A percentile compares a stretch with the other conserved stretches of the same genome.
Conservation (phyloP, 2,329 filamentous ascomycete genomes). For the Phyllosticta citribraziliensis region DNA sequence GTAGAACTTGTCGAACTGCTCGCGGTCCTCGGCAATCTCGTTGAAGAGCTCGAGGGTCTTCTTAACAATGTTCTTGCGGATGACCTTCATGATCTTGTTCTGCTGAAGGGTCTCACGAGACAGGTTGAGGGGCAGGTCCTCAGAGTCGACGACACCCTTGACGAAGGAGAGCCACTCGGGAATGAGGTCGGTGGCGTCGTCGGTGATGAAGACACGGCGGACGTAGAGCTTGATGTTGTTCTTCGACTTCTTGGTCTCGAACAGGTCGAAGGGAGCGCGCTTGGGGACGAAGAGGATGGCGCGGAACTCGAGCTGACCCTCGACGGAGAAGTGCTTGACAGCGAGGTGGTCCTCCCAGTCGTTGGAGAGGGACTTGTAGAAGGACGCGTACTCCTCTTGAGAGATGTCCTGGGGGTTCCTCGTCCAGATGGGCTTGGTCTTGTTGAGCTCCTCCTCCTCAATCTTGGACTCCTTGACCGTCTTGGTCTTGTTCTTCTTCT, state of each 20-base stretch:
- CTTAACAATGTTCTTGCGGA: constrained; percentile 99
- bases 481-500: constrained; percentile 96
- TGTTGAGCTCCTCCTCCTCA: constrained; percentile 99
- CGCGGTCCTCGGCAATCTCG: constrained; percentile 98
- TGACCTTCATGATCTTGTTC: constrained; percentile 99
- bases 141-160: constrained; percentile 99
- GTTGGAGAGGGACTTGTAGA: constrained; percentile 99
- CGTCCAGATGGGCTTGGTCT: constrained; percentile 99
- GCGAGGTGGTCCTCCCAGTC: constrained; percentile 99
- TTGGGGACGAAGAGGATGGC: constrained; percentile 99
- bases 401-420: constrained; percentile 93
- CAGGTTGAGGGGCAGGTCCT: constrained; percentile 98
- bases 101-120: constrained; percentile 99
- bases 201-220: constrained; percentile 99
- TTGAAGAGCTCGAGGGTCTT: constrained; percentile 99
- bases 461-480: constrained; percentile 98
- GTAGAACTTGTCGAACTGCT: constrained; percentile 99
- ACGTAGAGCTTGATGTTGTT: constrained; percentile 99
- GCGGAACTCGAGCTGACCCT: constrained; percentile 99
- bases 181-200: constrained; percentile 97
- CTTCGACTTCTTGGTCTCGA: constrained; percentile 99
- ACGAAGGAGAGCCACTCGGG: constrained; percentile 99
- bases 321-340: constrained; percentile 99
- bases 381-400: constrained; percentile 92
- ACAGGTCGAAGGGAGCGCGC: constrained; percentile 98